These are phyloP conservation scores for Malassezia dermatis DNA, from an alignment of 1,284 basidiomycete species.

Conservation along the genomic window DNA sequence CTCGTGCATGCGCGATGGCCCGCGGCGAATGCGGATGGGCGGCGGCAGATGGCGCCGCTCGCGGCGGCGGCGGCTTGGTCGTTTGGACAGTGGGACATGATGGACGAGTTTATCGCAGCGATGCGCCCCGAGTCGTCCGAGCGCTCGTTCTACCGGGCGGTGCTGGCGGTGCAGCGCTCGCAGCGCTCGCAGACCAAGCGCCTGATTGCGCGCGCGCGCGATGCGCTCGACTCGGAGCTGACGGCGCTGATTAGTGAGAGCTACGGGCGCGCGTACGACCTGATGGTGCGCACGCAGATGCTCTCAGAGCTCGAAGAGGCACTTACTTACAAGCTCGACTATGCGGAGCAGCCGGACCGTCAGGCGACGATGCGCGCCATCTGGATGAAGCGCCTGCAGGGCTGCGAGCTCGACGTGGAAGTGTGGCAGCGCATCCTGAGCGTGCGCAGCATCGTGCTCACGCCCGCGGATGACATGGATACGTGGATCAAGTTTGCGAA, in stretches of 20 bases:
- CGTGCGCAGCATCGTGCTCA: conserved; percentile 84
- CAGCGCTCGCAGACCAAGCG: conserved; percentile 81
- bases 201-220: conserved; percentile 89
- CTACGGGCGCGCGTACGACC: conserved; percentile 85
- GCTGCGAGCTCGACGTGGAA: conserved; percentile 95
- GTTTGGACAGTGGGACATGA: conserved; percentile 88
- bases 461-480: conserved; percentile 83
- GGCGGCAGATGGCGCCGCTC: conserved; percentile 84
- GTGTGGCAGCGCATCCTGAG: conserved; percentile 98
- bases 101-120: conserved; percentile 92
- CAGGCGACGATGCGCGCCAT: conserved; percentile 45
- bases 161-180: conserved; percentile 87
- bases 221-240: conserved; percentile 81
- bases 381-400: conserved; percentile 61
- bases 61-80: conserved; percentile 97
- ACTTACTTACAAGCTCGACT: conserved; percentile 70
- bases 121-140: conserved; percentile 92
- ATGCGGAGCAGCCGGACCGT: conserved; percentile 69
- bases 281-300: conserved; percentile 96
- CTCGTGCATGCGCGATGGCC: conserved; percentile 85
- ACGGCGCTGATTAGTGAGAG: conserved; percentile 88
- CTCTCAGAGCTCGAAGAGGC: conserved; percentile 97
- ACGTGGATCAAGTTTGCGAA: conserved; percentile 97
- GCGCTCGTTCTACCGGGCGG: conserved; percentile 88
- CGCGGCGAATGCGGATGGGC: conserved; percentile 69